Base-by-base conservation (phyloP, 768 basidiomycete species). In the Auricularia sp. region DNA sequence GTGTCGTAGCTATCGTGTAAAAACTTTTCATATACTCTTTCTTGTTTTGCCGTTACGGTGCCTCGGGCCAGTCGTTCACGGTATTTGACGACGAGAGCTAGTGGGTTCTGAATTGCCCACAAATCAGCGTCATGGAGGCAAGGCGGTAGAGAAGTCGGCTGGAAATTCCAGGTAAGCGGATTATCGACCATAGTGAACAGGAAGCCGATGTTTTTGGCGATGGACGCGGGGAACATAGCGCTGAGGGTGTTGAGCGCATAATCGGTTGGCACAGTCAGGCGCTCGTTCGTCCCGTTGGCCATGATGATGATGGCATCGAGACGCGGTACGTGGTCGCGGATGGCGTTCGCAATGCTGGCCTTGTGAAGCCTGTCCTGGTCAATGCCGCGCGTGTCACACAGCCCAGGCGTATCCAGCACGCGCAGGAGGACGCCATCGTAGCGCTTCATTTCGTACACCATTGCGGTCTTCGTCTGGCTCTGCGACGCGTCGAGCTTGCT, bases 361-460 rank as follows among this genome's bases (percentile, higher is more conserved):
- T 73, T 74, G 66, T 74, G 73, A 8, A 59, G 24, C 35, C 71
- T 65, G 36, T 75, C 72, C 39, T 71, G 66, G 10, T 68, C 66
- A 7, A 70, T 59, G 35, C 73, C 73, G 33, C 73, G 71, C 11
- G 73, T 74, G 62, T 75, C 73, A 6, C 68, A 69, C 24, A 75
- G 68, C 11, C 73, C 73, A 44, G 73, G 73, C 13, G 73, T 75
- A 65, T 75, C 73, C 18, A 74, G 69, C 63, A 74, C 66, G 34
- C 69, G 68, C 7, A 74, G 58, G 18, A 44, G 45, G 39, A 62
- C 37, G 61, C 62, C 66, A 33, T 65, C 64, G 3, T 33, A 54
- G 44, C 62, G 54, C n/a, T 10, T 35, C 24, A 67, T 54, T 24
- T 54, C 61, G 59, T 68, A 68, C 6, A 65, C 3, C 44, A 35